Evolutionary conservation across 2,329 filamentous ascomycete species (phyloP).

Genomic region (Colletotrichum sp.): DNA sequence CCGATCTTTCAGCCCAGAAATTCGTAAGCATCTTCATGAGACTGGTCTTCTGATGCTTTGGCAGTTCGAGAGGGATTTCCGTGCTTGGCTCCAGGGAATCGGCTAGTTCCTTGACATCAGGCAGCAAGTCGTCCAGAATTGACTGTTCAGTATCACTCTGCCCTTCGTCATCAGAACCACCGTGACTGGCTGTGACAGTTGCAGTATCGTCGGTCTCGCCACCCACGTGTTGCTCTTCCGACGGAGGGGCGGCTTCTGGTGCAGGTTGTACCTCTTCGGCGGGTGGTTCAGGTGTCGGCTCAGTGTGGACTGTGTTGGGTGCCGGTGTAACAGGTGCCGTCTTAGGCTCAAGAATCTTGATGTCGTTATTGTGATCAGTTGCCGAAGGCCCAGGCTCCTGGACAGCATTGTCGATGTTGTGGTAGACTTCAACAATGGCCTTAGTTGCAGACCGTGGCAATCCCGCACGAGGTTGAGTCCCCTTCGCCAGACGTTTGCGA

Average conservation of each 20-base stretch:
- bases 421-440: conserved; percentile 94
- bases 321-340: conserved; percentile 11
- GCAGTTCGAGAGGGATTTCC: conserved; percentile 74
- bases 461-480: conserved; percentile 76
- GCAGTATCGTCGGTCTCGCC: conserved; percentile 37
- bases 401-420: conserved; percentile 90
- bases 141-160: conserved; percentile 76
- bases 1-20: conserved; percentile 97
- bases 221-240: conserved; percentile 18
- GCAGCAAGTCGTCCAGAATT: conserved; percentile 70
- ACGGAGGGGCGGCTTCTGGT: conserved; percentile 4
- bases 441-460: conserved; percentile 88
- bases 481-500: conserved; percentile 78
- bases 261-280: background rate
- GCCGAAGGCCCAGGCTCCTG: conserved; percentile 75
- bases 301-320: conserved; percentile 5
- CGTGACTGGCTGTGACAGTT: conserved; percentile 55
- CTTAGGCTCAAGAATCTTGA: conserved; percentile 15
- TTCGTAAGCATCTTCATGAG: conserved; percentile 95
- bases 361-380: conserved; percentile 42
- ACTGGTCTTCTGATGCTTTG: conserved; percentile 91
- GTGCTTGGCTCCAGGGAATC: conserved; percentile 65
- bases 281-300: conserved; percentile 22
- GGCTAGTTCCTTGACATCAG: conserved; percentile 66
- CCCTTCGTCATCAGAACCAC: conserved; percentile 71